These are phyloP conservation scores for Lindgomyces ingoldianus DNA, from an alignment of 495 filamentous ascomycete species.

Conservation along the genomic window DNA sequence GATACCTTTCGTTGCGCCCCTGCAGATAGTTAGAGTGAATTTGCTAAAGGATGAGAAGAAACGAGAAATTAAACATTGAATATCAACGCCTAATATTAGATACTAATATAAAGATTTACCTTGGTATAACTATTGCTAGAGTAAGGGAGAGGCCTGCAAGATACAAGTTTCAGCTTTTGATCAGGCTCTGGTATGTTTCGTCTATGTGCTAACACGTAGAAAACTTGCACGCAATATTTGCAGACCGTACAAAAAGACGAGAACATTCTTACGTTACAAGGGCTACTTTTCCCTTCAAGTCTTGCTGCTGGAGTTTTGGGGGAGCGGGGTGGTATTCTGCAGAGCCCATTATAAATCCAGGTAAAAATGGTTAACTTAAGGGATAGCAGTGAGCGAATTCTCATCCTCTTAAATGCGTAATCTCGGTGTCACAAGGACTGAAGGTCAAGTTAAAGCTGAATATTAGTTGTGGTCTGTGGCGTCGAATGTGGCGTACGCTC, in stretches of 20 bases:
- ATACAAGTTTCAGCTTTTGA: no score
- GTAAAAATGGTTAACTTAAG: background rate
- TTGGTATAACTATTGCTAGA: no score
- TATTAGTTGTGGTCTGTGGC: no score
- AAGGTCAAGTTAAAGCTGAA: background rate
- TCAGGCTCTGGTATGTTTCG: no score
- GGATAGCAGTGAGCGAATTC: background rate
- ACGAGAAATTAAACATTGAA: background rate
- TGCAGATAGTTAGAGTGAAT: constrained; percentile 13
- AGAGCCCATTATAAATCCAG: background rate
- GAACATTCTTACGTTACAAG: constrained; percentile 32
- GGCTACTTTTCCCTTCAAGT: constrained; percentile 36
- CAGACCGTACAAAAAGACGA: no score
- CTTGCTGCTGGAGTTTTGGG: constrained; percentile 35
- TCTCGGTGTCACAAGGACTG: background rate
- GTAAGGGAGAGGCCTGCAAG: no score
- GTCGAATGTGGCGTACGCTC: background rate
- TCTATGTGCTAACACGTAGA: no score
- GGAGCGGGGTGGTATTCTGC: constrained; percentile 18
- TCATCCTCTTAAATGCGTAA: background rate
- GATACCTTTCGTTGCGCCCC: constrained; percentile 40
- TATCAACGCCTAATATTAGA: no score
- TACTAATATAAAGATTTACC: no score
- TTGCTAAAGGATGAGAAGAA: background rate
- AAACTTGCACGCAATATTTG: no score